phyloP scores from a whole-genome alignment of 805 yeast species.

The Cyberlindnera saturnus region DNA sequence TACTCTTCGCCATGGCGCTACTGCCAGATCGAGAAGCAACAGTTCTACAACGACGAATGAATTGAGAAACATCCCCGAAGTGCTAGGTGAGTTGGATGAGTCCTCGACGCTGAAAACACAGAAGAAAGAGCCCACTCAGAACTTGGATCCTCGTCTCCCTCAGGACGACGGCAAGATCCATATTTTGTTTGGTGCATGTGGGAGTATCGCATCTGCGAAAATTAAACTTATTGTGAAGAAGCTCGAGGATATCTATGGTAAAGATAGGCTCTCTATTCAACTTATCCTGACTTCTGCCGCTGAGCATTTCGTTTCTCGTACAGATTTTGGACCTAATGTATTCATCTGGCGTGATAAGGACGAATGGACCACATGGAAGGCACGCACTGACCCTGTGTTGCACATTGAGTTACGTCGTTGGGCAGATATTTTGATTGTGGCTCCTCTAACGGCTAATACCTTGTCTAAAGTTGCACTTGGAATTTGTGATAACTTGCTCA shows the following conservation, averaged over 20 bases:
- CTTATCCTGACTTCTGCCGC: constrained; percentile 82
- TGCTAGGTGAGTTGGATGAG: constrained; percentile 6
- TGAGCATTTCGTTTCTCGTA: constrained; percentile 63
- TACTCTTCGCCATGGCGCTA: constrained; percentile 44
- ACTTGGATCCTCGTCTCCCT: constrained; percentile 58
- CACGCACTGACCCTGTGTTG: constrained; percentile 81
- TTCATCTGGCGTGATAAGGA: constrained; percentile 90
- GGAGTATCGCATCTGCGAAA: constrained; percentile 79
- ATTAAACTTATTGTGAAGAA: constrained; percentile 75
- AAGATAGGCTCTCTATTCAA: constrained; percentile 71
- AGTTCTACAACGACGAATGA: constrained; percentile 15
- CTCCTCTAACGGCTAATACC: constrained; percentile 94
- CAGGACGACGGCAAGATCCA: constrained; percentile 87
- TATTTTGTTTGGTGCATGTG: constrained; percentile 81
- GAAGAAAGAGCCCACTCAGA: constrained; percentile 36
- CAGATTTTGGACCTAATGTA: constrained; percentile 51
- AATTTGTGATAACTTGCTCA: constrained; percentile 83
- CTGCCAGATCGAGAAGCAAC: constrained; percentile 25
- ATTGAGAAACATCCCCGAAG: constrained; percentile 8
- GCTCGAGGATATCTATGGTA: constrained; percentile 74
- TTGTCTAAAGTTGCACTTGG: constrained; percentile 86
- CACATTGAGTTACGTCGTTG: constrained; percentile 93
- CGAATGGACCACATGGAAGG: constrained; percentile 89
- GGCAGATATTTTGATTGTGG: constrained; percentile 91
- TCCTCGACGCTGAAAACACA: background rate